A percentile compares a stretch with the other conserved stretches of the same genome.
Evolutionary conservation across 2,329 filamentous ascomycete genomes (phyloP).

Genomic region (Fusarium virguliforme): DNA sequence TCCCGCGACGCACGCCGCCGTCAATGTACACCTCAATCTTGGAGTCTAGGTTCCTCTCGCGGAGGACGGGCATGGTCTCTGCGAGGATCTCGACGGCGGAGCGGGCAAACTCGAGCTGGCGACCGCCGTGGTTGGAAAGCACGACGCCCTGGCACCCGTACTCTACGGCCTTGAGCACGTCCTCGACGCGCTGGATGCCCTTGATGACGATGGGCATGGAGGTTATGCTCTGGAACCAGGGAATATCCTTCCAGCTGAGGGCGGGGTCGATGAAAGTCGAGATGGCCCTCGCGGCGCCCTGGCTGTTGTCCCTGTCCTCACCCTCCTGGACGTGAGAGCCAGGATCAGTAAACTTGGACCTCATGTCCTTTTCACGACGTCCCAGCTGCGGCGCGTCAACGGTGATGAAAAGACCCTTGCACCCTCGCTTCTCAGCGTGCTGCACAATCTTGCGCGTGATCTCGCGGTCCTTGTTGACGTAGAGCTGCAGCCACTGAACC

Average conservation of each 20-base stretch:
- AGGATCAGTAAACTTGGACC: conserved; percentile 87
- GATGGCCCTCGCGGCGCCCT: conserved; percentile 95
- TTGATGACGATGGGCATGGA: conserved; percentile 97
- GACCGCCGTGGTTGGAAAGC: conserved; percentile 94
- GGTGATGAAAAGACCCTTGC: conserved; percentile 97
- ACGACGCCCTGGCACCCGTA: conserved; percentile 90
- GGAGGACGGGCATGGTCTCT: conserved; percentile 91
- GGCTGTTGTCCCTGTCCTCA: conserved; percentile 83
- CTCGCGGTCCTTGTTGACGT: conserved; percentile 94
- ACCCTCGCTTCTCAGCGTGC: conserved; percentile 92
- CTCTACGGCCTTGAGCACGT: conserved; percentile 90
- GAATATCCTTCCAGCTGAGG: conserved; percentile 93
- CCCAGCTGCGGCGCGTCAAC: conserved; percentile 97
- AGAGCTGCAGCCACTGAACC: conserved; percentile 96
- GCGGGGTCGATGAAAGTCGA: conserved; percentile 96
- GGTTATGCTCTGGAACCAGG: conserved; percentile 93
- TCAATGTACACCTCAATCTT: conserved; percentile 92
- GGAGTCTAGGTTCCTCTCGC: conserved; percentile 79
- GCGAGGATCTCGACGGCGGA: conserved; percentile 92
- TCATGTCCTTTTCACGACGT: conserved; percentile 97
- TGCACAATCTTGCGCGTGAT: conserved; percentile 93
- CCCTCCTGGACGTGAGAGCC: conserved; percentile 88
- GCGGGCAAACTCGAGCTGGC: conserved; percentile 92
- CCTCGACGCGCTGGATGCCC: conserved; percentile 95
- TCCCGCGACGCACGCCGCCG: conserved; percentile 89